A percentile compares a stretch with the other conserved stretches of the same genome.
Evolutionary conservation across 2,329 filamentous ascomycete genomes (phyloP).

Genomic region (Ceratocystis destructans): DNA sequence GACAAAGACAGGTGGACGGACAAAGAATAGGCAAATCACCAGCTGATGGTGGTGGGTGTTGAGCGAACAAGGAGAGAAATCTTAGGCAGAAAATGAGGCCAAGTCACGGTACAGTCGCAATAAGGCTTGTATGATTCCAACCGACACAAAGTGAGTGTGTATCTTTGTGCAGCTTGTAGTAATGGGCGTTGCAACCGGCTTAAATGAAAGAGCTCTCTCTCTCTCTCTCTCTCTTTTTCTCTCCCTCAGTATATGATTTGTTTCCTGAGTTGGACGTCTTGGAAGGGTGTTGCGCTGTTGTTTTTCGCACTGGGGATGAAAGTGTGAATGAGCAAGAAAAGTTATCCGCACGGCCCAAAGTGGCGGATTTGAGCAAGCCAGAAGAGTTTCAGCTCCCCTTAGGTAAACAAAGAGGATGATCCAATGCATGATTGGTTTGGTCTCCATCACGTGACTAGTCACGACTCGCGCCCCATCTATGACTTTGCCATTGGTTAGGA

Average conservation of each 20-base stretch:
- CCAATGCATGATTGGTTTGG: neutral
- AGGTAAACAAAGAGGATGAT: neutral
- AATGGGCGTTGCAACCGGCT: neutral
- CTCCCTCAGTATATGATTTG: conserved; percentile 13
- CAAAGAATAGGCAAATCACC: neutral
- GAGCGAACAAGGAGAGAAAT: neutral
- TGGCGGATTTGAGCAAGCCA: neutral
- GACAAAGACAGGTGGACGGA: neutral
- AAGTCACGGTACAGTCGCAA: neutral
- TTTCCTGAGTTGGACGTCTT: conserved; percentile 12
- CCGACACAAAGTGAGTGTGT: neutral
- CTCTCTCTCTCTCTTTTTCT: neutral
- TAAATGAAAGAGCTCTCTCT: neutral
- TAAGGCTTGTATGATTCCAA: neutral
- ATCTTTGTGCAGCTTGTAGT: neutral
- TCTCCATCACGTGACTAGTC: neutral
- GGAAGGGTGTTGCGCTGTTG: conserved; percentile 7
- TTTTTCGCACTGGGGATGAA: conserved; percentile 18
- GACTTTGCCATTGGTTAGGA: neutral
- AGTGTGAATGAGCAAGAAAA: conserved; percentile 12
- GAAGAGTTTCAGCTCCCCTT: neutral
- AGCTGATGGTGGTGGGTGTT: neutral
- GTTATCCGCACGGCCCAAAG: conserved; percentile 12
- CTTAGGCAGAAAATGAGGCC: neutral
- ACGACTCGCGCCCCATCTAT: neutral